Conservation (phyloP, 768 basidiomycete genomes). For the Pulveroboletus sp. region DNA sequence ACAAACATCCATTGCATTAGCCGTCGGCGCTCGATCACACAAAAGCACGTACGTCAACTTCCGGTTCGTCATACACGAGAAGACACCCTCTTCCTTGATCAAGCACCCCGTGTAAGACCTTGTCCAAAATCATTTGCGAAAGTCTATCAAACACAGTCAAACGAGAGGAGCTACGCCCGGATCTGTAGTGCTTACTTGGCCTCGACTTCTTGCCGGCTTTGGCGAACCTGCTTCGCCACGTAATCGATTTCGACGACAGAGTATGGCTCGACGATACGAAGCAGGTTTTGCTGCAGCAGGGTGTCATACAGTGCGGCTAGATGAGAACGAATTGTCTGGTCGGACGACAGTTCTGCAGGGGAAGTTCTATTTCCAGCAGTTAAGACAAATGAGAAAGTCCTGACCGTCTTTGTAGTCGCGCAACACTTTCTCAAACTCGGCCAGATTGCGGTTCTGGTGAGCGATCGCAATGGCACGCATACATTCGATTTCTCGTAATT, state of each 20-base stretch:
- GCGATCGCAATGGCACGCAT: conserved; percentile 95
- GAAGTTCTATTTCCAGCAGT: background rate
- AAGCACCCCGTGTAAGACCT: conserved; percentile 90
- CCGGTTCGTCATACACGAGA: conserved; percentile 84
- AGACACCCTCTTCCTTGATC: conserved; percentile 94
- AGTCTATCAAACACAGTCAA: conserved; percentile 47
- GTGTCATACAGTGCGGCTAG: conserved; percentile 94
- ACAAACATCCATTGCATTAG: conserved; percentile 6
- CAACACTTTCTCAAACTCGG: conserved; percentile 85
- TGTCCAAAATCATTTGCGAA: conserved; percentile 98
- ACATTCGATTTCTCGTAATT: conserved; percentile 85
- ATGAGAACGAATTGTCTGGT: conserved; percentile 94
- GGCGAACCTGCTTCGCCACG: conserved; percentile 84
- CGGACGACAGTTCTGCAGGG: conserved; percentile 81
- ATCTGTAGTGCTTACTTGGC: conserved; percentile 61
- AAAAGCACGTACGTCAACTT: conserved; percentile 67
- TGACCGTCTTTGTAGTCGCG: conserved; percentile 81
- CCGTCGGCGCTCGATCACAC: background rate
- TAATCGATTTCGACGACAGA: conserved; percentile 87
- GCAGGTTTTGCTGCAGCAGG: conserved; percentile 90
- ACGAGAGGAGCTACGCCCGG: background rate
- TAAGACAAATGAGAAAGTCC: conserved; percentile 9
- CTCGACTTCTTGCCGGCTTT: conserved; percentile 85
- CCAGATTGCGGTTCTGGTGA: conserved; percentile 87
- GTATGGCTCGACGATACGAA: conserved; percentile 96